phyloP scores from a whole-genome alignment of 2,329 filamentous ascomycete genomes.

The Thielaviopsis populi region DNA sequence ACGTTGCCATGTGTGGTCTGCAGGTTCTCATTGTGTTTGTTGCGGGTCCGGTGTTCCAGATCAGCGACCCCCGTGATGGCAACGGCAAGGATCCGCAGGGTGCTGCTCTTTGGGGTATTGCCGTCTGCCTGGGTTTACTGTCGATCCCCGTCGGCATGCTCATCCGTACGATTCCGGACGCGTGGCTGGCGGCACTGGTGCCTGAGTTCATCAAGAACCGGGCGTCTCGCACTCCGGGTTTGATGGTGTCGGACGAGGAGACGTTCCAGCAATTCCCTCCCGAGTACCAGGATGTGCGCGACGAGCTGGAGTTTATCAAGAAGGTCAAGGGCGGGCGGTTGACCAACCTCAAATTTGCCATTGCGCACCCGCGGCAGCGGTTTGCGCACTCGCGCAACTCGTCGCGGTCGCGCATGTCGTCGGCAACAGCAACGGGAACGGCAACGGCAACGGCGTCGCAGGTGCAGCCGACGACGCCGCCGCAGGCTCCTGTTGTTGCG shows the following conservation, averaged over 20 bases:
- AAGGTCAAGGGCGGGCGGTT: slow-evolving; percentile 67
- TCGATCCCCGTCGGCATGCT: slow-evolving; percentile 72
- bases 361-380: slow-evolving; percentile 53
- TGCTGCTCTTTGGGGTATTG: slow-evolving; percentile 72
- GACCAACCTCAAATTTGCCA: slow-evolving; percentile 65
- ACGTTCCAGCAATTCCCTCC: slow-evolving; percentile 54
- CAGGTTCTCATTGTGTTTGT: slow-evolving; percentile 84
- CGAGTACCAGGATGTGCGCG: slow-evolving; percentile 57
- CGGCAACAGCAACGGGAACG: no score
- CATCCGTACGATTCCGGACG: slow-evolving; percentile 71
- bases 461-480: slow-evolving; percentile 33
- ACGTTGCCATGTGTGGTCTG: slow-evolving; percentile 71
- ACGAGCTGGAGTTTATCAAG: slow-evolving; percentile 69
- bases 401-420: slow-evolving; percentile 47
- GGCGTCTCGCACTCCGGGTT: slow-evolving; percentile 32
- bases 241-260: slow-evolving; percentile 52
- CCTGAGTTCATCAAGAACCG: slow-evolving; percentile 38
- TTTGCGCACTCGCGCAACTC: slow-evolving; percentile 38
- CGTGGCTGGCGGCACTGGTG: slow-evolving; percentile 39
- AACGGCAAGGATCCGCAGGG: slow-evolving; percentile 40
- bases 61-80: slow-evolving; percentile 25
- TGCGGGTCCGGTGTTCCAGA: slow-evolving; percentile 66
- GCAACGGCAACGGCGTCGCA: slow-evolving; percentile 36
- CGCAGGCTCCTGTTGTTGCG: slow-evolving; percentile 28
- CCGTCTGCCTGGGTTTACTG: slow-evolving; percentile 66